These are phyloP conservation scores for Tetracladium marchalianum DNA, from an alignment of 495 filamentous ascomycete species.

Conservation along the genomic window DNA sequence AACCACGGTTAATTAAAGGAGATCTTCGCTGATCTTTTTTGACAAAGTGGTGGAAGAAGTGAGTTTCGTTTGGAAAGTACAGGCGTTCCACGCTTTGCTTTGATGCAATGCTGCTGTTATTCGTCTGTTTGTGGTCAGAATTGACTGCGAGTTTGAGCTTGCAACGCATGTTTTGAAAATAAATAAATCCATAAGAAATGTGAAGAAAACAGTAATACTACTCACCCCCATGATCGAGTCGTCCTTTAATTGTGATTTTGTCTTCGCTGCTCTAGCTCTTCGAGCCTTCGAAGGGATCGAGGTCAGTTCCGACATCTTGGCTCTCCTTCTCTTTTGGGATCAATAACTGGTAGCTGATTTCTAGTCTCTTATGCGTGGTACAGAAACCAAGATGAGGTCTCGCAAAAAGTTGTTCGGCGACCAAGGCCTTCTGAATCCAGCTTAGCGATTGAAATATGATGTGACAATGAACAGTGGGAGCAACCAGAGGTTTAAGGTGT, in stretches of 20 bases:
- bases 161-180: not conserved
- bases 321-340: too few species aligned
- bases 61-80: constrained; percentile 61
- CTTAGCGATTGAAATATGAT: too few species aligned
- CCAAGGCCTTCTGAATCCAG: too few species aligned
- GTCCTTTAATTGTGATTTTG: constrained; percentile 35
- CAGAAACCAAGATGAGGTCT: too few species aligned
- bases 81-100: constrained; percentile 82
- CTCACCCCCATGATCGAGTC: constrained; percentile 63
- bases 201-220: constrained; percentile 8
- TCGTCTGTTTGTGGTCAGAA: constrained; percentile 48
- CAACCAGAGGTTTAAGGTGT: too few species aligned
- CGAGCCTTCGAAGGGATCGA: not conserved
- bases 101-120: constrained; percentile 81
- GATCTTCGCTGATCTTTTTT: constrained; percentile 69
- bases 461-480: too few species aligned
- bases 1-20: constrained; percentile 75
- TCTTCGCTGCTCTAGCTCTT: constrained; percentile 12
- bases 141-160: not conserved
- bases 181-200: not conserved
- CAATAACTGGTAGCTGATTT: too few species aligned
- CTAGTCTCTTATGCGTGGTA: too few species aligned
- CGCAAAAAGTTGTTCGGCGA: too few species aligned
- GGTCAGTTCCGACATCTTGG: too few species aligned
- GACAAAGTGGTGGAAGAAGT: constrained; percentile 83